Evolutionary conservation across 2,329 filamentous ascomycete genomes (phyloP).

Genomic region (Colletotrichum phormii): DNA sequence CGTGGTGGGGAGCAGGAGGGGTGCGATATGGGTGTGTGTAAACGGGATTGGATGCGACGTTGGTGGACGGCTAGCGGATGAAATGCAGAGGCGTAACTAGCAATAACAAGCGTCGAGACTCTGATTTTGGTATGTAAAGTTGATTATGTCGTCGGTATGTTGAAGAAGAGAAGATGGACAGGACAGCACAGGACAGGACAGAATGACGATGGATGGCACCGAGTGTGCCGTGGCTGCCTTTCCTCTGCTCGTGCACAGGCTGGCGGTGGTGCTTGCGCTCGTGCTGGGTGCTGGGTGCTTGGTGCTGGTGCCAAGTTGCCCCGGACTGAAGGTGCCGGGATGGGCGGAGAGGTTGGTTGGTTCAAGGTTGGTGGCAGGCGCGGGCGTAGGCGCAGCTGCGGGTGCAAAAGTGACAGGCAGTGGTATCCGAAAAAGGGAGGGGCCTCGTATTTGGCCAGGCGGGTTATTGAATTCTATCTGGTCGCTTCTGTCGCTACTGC

Average conservation of each 20-base stretch:
- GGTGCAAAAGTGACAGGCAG: neutral
- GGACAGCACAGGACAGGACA: too few relatives aligned
- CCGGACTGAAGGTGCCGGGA: constrained; percentile 38
- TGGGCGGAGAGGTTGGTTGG: constrained; percentile 34
- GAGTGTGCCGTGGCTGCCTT: constrained; percentile 3
- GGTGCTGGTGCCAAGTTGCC: constrained; percentile 26
- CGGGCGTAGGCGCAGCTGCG: constrained; percentile 5
- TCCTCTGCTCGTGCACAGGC: constrained; percentile 2
- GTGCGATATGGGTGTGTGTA: neutral
- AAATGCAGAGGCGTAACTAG: neutral
- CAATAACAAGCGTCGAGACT: neutral
- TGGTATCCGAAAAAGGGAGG: neutral
- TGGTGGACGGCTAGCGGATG: neutral
- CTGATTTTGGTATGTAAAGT: neutral
- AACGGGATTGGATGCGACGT: neutral
- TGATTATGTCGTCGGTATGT: neutral
- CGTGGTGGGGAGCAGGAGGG: neutral
- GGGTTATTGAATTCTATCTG: neutral
- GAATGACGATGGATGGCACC: constrained; percentile 1
- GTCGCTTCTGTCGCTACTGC: neutral
- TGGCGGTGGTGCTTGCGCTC: neutral
- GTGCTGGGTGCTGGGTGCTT: neutral
- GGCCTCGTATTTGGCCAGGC: neutral
- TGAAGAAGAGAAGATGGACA: neutral
- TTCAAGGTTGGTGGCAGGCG: constrained; percentile 19